These are phyloP conservation scores for Chaetothyriales sp. DNA, from an alignment of 2,329 filamentous ascomycete species.

Conservation along the genomic window DNA sequence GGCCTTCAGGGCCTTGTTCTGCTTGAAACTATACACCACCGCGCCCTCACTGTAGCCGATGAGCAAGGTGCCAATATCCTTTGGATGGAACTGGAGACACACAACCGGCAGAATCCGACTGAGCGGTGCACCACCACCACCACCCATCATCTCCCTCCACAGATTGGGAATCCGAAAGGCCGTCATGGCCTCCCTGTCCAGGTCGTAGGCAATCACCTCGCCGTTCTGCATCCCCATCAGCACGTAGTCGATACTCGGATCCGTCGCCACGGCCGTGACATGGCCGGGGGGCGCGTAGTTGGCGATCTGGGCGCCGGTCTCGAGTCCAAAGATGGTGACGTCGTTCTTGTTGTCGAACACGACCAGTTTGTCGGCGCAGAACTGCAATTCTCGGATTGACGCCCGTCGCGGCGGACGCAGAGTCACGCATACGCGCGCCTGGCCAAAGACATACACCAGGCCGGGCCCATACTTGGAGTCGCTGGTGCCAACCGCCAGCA, in stretches of 20 bases:
- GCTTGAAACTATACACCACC: slow-evolving; percentile 87
- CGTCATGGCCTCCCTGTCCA: slow-evolving; percentile 64
- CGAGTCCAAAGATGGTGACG: slow-evolving; percentile 66
- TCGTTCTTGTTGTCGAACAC: slow-evolving; percentile 78
- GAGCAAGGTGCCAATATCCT: slow-evolving; percentile 79
- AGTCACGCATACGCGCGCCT: slow-evolving; percentile 60
- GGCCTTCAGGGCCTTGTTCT: slow-evolving; percentile 61
- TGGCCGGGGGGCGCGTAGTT: slow-evolving; percentile 63
- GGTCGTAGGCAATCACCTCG: slow-evolving; percentile 80
- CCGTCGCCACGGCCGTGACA: slow-evolving; percentile 59
- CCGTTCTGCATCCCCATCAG: slow-evolving; percentile 67
- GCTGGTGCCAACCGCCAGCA: slow-evolving; percentile 80
- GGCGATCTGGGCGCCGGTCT: slow-evolving; percentile 49
- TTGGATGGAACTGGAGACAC: slow-evolving; percentile 69
- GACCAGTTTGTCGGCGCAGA: slow-evolving; percentile 72
- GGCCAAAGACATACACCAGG: slow-evolving; percentile 78
- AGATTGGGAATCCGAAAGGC: slow-evolving; percentile 75
- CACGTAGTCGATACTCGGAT: slow-evolving; percentile 86
- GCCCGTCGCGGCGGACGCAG: slow-evolving; percentile 56
- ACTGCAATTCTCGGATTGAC: slow-evolving; percentile 64
- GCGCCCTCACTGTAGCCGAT: slow-evolving; percentile 84
- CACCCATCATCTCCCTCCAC: slow-evolving; percentile 53
- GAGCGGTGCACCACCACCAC: slow-evolving; percentile 29
- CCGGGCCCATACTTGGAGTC: slow-evolving; percentile 74
- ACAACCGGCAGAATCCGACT: slow-evolving; percentile 53